Evolutionary conservation across 352 stramenopile species (phyloP).

Genomic region (Pythium catenulatum): DNA sequence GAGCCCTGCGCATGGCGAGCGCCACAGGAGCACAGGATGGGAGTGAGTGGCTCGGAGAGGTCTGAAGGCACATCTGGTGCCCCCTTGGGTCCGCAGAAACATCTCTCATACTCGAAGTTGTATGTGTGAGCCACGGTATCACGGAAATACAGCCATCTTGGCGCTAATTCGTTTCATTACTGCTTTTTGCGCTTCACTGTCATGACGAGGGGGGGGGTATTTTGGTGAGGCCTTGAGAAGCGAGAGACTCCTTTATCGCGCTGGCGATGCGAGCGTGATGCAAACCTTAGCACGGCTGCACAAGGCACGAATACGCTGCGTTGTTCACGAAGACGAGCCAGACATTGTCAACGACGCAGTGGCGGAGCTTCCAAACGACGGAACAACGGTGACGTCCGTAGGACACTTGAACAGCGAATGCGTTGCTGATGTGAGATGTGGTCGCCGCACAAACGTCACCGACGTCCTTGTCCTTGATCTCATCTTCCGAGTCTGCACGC

Average conservation of each 20-base stretch:
- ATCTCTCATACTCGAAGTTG: too few relatives aligned
- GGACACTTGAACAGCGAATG: not conserved
- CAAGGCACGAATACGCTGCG: not conserved
- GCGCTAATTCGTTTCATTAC: too few relatives aligned
- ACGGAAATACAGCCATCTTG: too few relatives aligned
- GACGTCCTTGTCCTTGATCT: slow-evolving; percentile 6
- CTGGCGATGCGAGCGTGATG: not conserved
- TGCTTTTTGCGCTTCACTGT: too few relatives aligned
- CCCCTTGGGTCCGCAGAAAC: too few relatives aligned
- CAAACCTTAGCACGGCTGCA: not conserved
- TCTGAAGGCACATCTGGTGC: too few relatives aligned
- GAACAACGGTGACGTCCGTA: not conserved
- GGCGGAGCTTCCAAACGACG: not conserved
- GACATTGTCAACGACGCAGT: not conserved
- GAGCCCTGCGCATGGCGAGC: too few relatives aligned
- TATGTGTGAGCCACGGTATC: too few relatives aligned
- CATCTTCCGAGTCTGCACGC: too few relatives aligned
- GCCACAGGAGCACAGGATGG: too few relatives aligned
- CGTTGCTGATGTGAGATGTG: not conserved
- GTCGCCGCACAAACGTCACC: not conserved
- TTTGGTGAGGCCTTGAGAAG: not conserved
- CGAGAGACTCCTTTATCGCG: not conserved
- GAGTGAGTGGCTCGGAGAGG: too few relatives aligned
- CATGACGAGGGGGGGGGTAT: not conserved
- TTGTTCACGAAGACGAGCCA: slow-evolving; percentile 9